These are phyloP conservation scores for Croton laevigatus DNA, from an alignment of 441 rosid genomes.

Conservation along the genomic window DNA sequence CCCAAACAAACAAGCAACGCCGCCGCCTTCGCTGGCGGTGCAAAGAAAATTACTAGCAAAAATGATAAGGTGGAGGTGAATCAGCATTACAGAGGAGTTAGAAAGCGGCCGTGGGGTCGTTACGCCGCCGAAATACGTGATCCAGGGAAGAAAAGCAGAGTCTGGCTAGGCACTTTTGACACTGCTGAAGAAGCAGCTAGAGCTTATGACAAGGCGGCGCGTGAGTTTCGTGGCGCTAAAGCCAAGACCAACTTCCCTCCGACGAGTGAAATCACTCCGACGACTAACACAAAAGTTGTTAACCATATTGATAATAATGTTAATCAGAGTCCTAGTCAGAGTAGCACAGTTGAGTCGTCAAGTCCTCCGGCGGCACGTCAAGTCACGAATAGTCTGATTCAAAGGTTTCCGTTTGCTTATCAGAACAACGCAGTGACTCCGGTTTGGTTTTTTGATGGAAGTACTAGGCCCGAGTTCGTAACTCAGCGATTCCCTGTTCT, in stretches of 20 bases:
- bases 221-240: constrained; percentile 64
- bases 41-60: constrained; percentile 4
- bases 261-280: constrained; percentile 7
- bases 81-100: constrained; percentile 70
- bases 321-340: constrained; percentile 56
- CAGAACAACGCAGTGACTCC: constrained; percentile 34
- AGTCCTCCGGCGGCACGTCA: constrained; percentile 34
- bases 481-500: constrained; percentile 27
- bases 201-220: constrained; percentile 66
- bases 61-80: constrained; percentile 38
- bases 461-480: constrained; percentile 39
- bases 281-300: not conserved
- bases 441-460: constrained; percentile 25
- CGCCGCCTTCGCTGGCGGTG: not conserved
- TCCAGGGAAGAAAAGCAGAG: constrained; percentile 65
- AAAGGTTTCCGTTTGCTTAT: constrained; percentile 44
- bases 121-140: constrained; percentile 86
- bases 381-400: constrained; percentile 12
- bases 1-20: constrained; percentile 27
- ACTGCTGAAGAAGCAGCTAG: constrained; percentile 75
- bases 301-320: not conserved
- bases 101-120: constrained; percentile 88
- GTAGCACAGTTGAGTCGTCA: constrained; percentile 57
- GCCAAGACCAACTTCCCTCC: constrained; percentile 67
- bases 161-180: constrained; percentile 90